A percentile compares a stretch with the other conserved stretches of the same genome.
phyloP scores from a whole-genome alignment of 2,329 filamentous ascomycete genomes.

The Trichoderma guizhouense region DNA sequence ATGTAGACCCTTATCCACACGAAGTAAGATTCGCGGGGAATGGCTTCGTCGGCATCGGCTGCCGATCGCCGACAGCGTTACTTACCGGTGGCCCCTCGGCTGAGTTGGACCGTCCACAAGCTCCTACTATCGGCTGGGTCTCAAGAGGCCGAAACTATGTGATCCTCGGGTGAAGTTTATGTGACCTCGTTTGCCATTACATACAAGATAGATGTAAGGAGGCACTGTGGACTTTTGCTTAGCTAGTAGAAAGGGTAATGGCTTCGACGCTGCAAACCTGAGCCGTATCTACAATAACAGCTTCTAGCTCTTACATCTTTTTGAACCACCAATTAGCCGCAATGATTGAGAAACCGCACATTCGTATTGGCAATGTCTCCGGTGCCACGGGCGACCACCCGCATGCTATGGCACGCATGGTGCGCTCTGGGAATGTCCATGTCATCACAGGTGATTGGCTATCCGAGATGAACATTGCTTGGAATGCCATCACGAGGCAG shows the following conservation, averaged over 20 bases:
- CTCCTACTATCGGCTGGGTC: not conserved
- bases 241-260: not conserved
- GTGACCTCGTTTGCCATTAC: not conserved
- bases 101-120: not conserved
- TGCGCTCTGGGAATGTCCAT: conserved; percentile 31
- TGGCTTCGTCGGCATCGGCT: not conserved
- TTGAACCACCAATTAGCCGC: not conserved
- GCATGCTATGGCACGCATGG: conserved; percentile 34
- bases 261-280: not conserved
- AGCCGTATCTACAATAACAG: not conserved
- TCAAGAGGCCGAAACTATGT: not conserved
- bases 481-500: conserved; percentile 34
- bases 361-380: conserved; percentile 35
- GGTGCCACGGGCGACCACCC: conserved; percentile 35
- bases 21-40: not conserved
- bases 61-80: not conserved
- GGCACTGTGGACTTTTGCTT: not conserved
- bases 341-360: conserved; percentile 30
- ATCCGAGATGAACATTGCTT: conserved; percentile 51
- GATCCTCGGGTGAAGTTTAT: not conserved
- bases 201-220: not conserved
- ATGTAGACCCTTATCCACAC: not conserved
- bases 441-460: conserved; percentile 41
- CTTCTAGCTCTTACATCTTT: not conserved
- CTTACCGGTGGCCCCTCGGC: not conserved